Percentiles rank a stretch among this genome's conserved stretches.
phyloP scores from a whole-genome alignment of 306 rosid species.

The Citrullus mucosospermus region DNA sequence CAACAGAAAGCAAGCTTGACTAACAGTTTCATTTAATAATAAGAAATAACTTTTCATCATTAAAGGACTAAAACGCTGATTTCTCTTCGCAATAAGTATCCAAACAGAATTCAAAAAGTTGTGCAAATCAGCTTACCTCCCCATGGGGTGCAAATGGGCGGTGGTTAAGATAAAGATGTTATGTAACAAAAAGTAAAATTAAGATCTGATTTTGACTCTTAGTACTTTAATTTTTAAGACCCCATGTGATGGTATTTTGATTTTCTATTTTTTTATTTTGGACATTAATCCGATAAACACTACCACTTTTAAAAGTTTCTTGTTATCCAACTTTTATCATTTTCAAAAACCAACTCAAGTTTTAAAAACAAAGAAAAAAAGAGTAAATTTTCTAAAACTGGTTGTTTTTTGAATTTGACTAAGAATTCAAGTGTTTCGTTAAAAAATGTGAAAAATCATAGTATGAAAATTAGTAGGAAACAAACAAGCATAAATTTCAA shows the following conservation, averaged over 20 bases:
- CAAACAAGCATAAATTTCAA: too few relatives aligned
- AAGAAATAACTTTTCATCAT: neutral
- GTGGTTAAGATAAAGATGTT: neutral
- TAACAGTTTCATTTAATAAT: neutral
- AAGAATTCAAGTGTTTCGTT: too few relatives aligned
- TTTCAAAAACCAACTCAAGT: too few relatives aligned
- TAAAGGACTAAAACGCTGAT: neutral
- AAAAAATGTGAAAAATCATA: too few relatives aligned
- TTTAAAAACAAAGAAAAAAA: too few relatives aligned
- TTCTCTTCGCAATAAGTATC: neutral
- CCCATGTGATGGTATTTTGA: too few relatives aligned
- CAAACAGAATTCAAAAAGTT: neutral
- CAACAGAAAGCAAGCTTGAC: conserved; percentile 2
- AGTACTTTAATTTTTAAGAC: neutral
- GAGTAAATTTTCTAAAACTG: too few relatives aligned
- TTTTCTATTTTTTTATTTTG: too few relatives aligned
- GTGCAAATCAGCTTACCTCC: neutral
- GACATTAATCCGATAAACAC: neutral
- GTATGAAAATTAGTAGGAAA: neutral
- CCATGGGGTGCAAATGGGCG: conserved; percentile 3
- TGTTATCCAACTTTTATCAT: neutral
- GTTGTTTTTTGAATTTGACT: too few relatives aligned
- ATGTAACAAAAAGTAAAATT: conserved; percentile 1
- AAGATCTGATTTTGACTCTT: neutral
- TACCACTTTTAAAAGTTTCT: too few relatives aligned